Conservation (phyloP, 495 filamentous ascomycete species). For the Neurospora africana region DNA sequence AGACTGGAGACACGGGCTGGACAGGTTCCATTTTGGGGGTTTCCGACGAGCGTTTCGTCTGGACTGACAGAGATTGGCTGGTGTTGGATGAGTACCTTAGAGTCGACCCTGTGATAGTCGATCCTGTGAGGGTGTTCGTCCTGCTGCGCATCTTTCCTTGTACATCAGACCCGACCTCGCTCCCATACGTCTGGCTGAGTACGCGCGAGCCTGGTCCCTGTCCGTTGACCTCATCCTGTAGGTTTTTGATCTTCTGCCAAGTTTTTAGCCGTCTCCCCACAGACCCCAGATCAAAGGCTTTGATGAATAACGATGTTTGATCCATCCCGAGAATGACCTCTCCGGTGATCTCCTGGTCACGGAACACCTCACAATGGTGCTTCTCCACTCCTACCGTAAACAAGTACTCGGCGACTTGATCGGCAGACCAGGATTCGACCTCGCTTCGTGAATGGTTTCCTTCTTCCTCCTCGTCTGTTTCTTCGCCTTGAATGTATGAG, state of each 20-base stretch:
- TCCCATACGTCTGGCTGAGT: slow-evolving; percentile 41
- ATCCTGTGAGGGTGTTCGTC: slow-evolving; percentile 66
- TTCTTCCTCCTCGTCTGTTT: slow-evolving; percentile 64
- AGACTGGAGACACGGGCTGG: slow-evolving; percentile 31
- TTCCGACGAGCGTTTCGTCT: slow-evolving; percentile 33
- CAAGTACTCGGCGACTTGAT: slow-evolving; percentile 75
- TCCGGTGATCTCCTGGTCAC: slow-evolving; percentile 91
- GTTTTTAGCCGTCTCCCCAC: slow-evolving; percentile 79
- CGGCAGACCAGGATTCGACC: slow-evolving; percentile 63
- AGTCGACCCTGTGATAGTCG: slow-evolving; percentile 74
- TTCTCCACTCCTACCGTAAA: slow-evolving; percentile 71
- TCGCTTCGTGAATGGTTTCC: slow-evolving; percentile 47
- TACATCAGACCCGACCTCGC: slow-evolving; percentile 43
- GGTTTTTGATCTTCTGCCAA: slow-evolving; percentile 86
- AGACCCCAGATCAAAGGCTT: slow-evolving; percentile 88
- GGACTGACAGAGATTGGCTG: slow-evolving; percentile 27
- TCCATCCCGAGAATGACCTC: slow-evolving; percentile 92
- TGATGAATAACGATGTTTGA: slow-evolving; percentile 83
- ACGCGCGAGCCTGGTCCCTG: slow-evolving; percentile 25
- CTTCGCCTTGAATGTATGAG: slow-evolving; percentile 83
- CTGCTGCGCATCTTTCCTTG: slow-evolving; percentile 31
- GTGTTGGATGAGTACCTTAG: slow-evolving; percentile 42
- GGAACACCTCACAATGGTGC: slow-evolving; percentile 83
- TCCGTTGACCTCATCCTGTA: slow-evolving; percentile 71
- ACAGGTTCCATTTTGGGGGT: slow-evolving; percentile 31